Evolutionary conservation across 805 yeast genomes (phyloP), one percentile per base, ranked within the genome.

Genomic region (Debaryomyces tyrocola): DNA sequence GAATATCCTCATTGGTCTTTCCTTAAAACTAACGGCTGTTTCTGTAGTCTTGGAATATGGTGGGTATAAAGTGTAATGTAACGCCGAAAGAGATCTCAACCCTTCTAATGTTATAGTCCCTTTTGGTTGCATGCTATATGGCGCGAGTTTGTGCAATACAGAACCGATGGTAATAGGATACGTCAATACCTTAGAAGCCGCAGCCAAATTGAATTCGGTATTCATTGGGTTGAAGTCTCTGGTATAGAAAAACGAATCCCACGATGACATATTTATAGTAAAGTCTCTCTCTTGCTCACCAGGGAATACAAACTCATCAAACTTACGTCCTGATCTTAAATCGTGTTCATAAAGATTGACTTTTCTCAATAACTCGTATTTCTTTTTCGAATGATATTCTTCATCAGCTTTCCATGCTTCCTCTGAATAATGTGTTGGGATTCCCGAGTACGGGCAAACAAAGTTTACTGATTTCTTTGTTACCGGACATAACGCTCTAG

Each of bases 271-370:
- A 62, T 90, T 90, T 49, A 90, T 82, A 49, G 78, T 69, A 50
- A 84, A 83, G 61, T 91, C 97, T 42, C 73, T 75, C 43, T 84
- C 87, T 66, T 87, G 95, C 12, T 74, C 77, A 4, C 80, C 83
- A 6, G 99, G 98, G 70, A 94, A 90, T 57, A 90, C 94, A 61
- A 94, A 91, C 70, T 94, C 98, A 18, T 96, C 96, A 69, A 94
- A 92, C 42, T 84, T 86, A 62, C 99, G 80, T 3, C 97, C 98
- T 35, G 94, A 84, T 64, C 98, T 81, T 54, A 94, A 74, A 69
- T 94, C 99, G 61, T 92, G 98, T 67, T 94, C 99, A 66, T 84
- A 92, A 43, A 88, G 80, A 67, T 94, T 94, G 36, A 89, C 97
- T 69, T 87, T 86, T 59, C 85, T 86, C 72, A 94, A 78, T 37